Percentiles rank a stretch among this genome's conserved stretches.
These are phyloP conservation scores for Sphenostylis stenocarpa DNA, from an alignment of 306 rosid genomes.

Conservation along the genomic window DNA sequence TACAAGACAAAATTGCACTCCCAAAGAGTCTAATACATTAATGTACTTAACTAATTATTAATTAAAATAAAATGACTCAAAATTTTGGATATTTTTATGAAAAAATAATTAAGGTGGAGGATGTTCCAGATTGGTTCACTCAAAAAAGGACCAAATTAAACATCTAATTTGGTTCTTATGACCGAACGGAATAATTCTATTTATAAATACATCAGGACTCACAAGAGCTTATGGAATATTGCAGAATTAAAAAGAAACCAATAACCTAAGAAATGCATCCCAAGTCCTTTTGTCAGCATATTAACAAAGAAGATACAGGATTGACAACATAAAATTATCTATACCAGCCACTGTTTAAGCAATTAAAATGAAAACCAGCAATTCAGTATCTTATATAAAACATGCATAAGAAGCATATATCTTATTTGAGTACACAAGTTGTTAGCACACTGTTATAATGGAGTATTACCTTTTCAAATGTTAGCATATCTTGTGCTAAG, in stretches of 20 bases:
- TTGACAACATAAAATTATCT: background rate
- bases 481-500: background rate
- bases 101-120: too few relatives aligned
- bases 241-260: background rate
- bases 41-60: too few relatives aligned
- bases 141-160: too few relatives aligned
- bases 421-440: background rate
- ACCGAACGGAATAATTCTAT: background rate
- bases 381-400: constrained; percentile 1
- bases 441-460: background rate
- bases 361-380: background rate
- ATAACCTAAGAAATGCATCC: background rate
- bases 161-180: too few relatives aligned
- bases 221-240: background rate
- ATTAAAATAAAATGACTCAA: too few relatives aligned
- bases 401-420: background rate
- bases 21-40: too few relatives aligned
- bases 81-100: too few relatives aligned
- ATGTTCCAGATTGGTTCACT: too few relatives aligned
- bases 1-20: too few relatives aligned
- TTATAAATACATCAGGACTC: background rate
- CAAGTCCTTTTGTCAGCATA: background rate
- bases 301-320: background rate
- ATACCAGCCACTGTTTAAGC: background rate
- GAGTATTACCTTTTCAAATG: background rate